Evolutionary conservation across 2,329 filamentous ascomycete genomes (phyloP).

Genomic region (Phialemoniopsis sp.): DNA sequence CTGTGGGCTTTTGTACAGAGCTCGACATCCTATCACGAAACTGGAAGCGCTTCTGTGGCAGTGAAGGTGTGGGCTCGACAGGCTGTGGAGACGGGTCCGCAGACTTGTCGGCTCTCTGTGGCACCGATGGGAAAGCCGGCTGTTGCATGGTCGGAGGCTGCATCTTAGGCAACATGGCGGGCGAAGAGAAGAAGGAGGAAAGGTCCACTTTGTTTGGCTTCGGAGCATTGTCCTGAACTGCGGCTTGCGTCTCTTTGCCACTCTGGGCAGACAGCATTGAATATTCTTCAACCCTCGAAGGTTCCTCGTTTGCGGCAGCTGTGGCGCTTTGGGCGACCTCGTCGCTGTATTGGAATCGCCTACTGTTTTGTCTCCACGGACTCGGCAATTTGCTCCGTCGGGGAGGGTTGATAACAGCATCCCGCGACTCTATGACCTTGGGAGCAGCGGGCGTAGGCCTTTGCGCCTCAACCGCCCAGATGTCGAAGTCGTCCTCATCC

Average conservation of each 20-base stretch:
- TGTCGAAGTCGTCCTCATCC: constrained; percentile 38
- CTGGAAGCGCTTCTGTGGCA: too few species aligned
- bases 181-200: constrained; percentile 55
- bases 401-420: constrained; percentile 13
- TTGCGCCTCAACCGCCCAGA: constrained; percentile 55
- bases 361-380: constrained; percentile 32
- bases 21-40: too few species aligned
- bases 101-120: neutral
- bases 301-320: constrained; percentile 4
- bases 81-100: too few species aligned
- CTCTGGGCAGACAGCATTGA: constrained; percentile 34
- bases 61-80: too few species aligned
- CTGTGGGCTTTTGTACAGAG: too few species aligned
- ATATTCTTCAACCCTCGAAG: constrained; percentile 31
- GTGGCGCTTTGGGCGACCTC: constrained; percentile 17
- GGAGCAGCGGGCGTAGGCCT: constrained; percentile 33
- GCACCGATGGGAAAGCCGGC: neutral
- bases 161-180: constrained; percentile 31
- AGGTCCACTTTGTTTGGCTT: constrained; percentile 39
- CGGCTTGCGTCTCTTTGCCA: constrained; percentile 5
- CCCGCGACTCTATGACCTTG: constrained; percentile 11
- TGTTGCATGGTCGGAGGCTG: constrained; percentile 5
- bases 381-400: constrained; percentile 22
- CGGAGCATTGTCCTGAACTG: constrained; percentile 12
- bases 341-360: constrained; percentile 23